phyloP scores from a whole-genome alignment of 306 rosid genomes.

The Quercus robur region DNA sequence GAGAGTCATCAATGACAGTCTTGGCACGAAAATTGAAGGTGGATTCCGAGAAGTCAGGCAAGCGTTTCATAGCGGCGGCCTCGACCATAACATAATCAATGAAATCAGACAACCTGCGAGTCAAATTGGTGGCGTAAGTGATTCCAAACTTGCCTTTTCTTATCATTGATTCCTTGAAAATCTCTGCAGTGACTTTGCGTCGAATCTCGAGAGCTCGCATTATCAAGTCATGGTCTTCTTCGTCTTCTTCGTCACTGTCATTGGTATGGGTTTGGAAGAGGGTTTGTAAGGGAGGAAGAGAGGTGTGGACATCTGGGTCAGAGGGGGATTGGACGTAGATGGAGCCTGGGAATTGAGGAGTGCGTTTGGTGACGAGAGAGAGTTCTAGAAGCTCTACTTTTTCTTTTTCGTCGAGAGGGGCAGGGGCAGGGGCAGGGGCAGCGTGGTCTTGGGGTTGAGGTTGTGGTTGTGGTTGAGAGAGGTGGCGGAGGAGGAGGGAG shows the following conservation, averaged over 20 bases:
- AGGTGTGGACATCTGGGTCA: conserved; percentile 69
- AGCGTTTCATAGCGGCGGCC: conserved; percentile 72
- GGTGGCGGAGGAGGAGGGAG: conserved; percentile 39
- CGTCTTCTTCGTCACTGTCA: background rate
- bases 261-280: conserved; percentile 28
- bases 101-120: conserved; percentile 43
- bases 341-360: conserved; percentile 95
- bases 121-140: conserved; percentile 62
- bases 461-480: conserved; percentile 14
- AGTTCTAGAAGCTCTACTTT: conserved; percentile 57
- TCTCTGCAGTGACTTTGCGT: conserved; percentile 73
- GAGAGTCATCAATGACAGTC: conserved; percentile 62
- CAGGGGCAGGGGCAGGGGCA: conserved; percentile 25
- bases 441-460: background rate
- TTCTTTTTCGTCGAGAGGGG: conserved; percentile 45
- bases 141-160: conserved; percentile 78
- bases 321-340: conserved; percentile 73
- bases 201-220: conserved; percentile 86
- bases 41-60: conserved; percentile 56
- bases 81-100: conserved; percentile 75
- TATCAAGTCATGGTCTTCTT: conserved; percentile 42
- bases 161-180: conserved; percentile 68
- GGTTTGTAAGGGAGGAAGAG: conserved; percentile 51
- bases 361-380: conserved; percentile 70
- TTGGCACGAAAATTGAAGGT: conserved; percentile 80